Evolutionary conservation across 208 protist species (phyloP), one percentile per base, ranked within the genome.

Genomic region (Acanthamoeba lenticulata): DNA sequence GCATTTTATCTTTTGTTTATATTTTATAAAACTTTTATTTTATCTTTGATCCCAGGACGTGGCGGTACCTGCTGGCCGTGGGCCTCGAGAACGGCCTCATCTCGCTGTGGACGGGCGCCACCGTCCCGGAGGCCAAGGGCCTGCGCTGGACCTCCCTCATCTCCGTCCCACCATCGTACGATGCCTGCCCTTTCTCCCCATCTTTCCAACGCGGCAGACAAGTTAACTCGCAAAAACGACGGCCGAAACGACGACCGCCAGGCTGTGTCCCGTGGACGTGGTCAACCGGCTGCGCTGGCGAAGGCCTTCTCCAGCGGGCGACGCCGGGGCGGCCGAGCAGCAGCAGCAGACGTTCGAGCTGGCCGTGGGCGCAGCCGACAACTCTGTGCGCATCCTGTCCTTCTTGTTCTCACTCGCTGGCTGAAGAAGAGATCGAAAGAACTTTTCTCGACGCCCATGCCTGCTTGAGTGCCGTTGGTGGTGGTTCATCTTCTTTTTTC

Each of bases 31-130:
- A 19, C 21, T 9, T 19, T 9, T 55, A 13, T 69, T 1, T 6
- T 1, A 32, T 11, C 27, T 36, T 6, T 69, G 60, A 36, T 1
- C 9, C 60, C 42, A 83, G 72, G 42, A n/a, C 72, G 42, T 83
- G 72, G 72, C 72, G 36, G 32, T 90, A 90, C 44, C 83, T 90
- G 49, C 49, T 90, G 19, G 83, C 83, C 49, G 83, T 90, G 27
- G 83, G 83, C 45, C 52, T 90, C 36, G 83, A 90, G 49, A 90
- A 38, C 38, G 83, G 83, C 32, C 45, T 90, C 83, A 90, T 90
- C 24, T 57, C 83, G 0, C 52, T 90, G 47, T 90, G 49, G 27
- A 24, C 11, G 45, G 49, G 47, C 83, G 7, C 83, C 36, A 15
- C 5, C 19, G 38, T 52, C 38, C 24, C 55, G 24, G 72, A 83